Base-by-base conservation (phyloP, 441 rosid genomes). In the Bocquillonia castaneifolia region DNA sequence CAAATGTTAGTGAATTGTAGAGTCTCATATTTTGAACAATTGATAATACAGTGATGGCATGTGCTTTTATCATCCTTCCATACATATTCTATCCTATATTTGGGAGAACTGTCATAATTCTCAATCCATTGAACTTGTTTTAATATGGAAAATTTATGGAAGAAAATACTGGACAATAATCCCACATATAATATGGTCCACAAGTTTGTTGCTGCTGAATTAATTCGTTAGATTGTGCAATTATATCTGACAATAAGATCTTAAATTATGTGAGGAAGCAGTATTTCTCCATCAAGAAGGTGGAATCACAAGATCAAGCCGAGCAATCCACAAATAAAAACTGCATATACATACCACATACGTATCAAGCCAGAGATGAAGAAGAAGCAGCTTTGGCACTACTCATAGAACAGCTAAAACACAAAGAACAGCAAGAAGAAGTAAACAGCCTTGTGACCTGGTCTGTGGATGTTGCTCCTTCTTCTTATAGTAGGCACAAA, bases 381-480 rank as follows among this genome's bases (percentile, higher is more conserved):
- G 93, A 85, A 55, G 87, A 85, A 34, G 79, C 78, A 53, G 79
- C 86, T 23, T 53, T 90, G 29, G 87, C 79, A 17, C 68, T 83
- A 45, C 86, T 88, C 4, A 74, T 83, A 0, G 87, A 83, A 67
- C 84, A 90, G 55, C 84, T 88, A 40, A 70, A 75, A 28, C 81
- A 81, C 64, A 60, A 70, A 36, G 79, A 82, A 18, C 83, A 77
- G 39, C 80, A 73, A 47, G 84, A 79, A 66, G 68, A 80, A 68
- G 70, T 51, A 28, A 29, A 65, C 64, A 70, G 67, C 22, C 77
- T 76, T 13, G 44, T 70, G 55, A 59, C 67, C 3, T 78, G 64
- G 59, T 59, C 76, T 29, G 29, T 73, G 74, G 76, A 73, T 32
- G 26, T 42, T 57, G 44, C 64, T 52, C 42, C 62, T 29, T 45